Base-by-base conservation (phyloP, 352 stramenopile species). In the Hyaloperonospora arabidopsidis region DNA sequence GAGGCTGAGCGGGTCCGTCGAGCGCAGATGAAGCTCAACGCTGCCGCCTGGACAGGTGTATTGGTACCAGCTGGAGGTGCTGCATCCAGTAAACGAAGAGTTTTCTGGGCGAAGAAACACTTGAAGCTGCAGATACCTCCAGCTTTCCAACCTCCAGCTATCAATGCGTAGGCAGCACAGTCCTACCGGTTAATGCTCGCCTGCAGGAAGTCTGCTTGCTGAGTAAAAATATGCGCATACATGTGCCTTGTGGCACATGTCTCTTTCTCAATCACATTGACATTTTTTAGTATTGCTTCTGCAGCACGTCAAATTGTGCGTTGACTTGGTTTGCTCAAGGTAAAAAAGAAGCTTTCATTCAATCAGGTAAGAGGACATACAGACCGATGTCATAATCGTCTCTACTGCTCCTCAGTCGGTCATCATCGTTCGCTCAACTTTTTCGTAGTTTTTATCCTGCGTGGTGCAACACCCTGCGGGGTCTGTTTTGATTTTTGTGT, bases 11-110 rank as follows among this genome's bases (percentile, higher is more conserved):
- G 64, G 18, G 62, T 65, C 32, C 63, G 70, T 38, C 51, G 62
- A 8, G 51, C 60, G 18, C 76, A 82, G 59, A 83, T 82, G 70
- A 87, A 85, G 68, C 70, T 87, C 41, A 76, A 91, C 46, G 63
- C 63, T 17, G 50, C 61, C 18, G 66, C 54, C 15, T 89, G 78
- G 80, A 79, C 70, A 0, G 78, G 80, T 21, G 61, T 75, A 40
- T 57, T 88, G 22, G 52, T 64, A 14, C 61, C 75, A 18, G 44
- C 54, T 43, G 36, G 51, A 50, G n/a, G 12, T 17, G 28, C 40
- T 44, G 23, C 36, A 18, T 35, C 49, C 5, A 55, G 25, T 21
- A 76, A 61, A 41, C 51, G 47, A 52, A 46, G 59, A 15, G 54
- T 63, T 23, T 87, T 89, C 46, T 89, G 79, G 79, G 56, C 59